Evolutionary conservation across 345 rosid species (phyloP), one percentile per base, ranked within the genome.

Genomic region (Acer negundo): DNA sequence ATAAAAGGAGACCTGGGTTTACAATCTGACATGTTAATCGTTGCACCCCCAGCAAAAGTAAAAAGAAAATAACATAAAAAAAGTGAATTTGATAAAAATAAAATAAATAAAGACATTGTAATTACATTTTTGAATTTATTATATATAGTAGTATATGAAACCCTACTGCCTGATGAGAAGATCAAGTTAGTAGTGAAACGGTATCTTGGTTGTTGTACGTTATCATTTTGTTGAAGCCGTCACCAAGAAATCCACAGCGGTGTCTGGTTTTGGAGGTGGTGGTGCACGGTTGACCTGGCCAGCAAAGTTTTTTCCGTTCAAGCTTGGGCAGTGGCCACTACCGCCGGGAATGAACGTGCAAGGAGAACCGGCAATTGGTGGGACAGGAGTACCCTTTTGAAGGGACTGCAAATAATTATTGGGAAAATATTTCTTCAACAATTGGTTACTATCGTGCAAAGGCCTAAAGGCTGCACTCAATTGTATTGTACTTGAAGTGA

Each of bases 241-340:
- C 3, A 3, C 53, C 1, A 53, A 67, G 12, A 19, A 38, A 20
- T 40, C 53, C 42, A 20, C 15, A 20, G 10, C 16, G 82, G 72
- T 59, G 63, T 19, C 3, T 53, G 58, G 58, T 15, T 58, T 58
- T 19, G 62, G 11, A 19, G 62, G 63, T 2, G 63, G 26, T 0
- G 69, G 86, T 5, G 79, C 70, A 31, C 26, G 70, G 38, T 28
- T 11, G 78, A 42, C 20, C 13, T n/a, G 80, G 75, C 82, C 84
- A 35, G 79, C 87, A 8, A 72, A 77, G 77, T 84, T 84, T 73
- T 72, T 79, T 58, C 17, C 61, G 23, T 31, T 62, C 69, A 74
- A 31, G 6, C 6, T 67, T 2, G 1, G 12, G 53, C 78, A 53
- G 56, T 16, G 1, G 53, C 83, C 78, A 0, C 8, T 6, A 3